Evolutionary conservation across 2,329 filamentous ascomycete genomes (phyloP).

Genomic region (Pseudocercospora vitis): DNA sequence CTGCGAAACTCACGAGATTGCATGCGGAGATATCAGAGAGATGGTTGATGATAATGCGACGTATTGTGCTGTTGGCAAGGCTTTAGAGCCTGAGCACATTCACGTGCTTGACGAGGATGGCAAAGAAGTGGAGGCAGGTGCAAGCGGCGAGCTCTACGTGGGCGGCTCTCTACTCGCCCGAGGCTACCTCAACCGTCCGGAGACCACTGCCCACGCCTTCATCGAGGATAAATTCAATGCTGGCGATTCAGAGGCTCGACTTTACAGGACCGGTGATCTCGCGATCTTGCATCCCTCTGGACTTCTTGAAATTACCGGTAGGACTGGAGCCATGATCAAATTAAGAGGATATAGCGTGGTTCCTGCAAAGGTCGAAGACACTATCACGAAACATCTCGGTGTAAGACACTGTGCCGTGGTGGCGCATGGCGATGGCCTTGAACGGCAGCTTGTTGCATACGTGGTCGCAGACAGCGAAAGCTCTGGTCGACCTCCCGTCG

Average conservation of each 20-base stretch:
- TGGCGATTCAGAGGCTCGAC: slow-evolving; percentile 58
- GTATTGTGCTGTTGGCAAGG: slow-evolving; percentile 73
- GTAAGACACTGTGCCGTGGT: slow-evolving; percentile 71
- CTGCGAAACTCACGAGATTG: slow-evolving; percentile 78
- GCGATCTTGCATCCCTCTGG: slow-evolving; percentile 67
- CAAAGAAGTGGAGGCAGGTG: slow-evolving; percentile 61
- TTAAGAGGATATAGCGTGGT: slow-evolving; percentile 76
- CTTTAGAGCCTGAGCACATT: slow-evolving; percentile 65
- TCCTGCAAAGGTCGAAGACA: slow-evolving; percentile 72
- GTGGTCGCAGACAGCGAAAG: slow-evolving; percentile 67
- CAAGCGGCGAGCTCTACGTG: slow-evolving; percentile 71
- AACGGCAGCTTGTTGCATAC: slow-evolving; percentile 74
- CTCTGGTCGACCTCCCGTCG: slow-evolving; percentile 58
- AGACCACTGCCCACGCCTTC: slow-evolving; percentile 74
- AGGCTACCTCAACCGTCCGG: slow-evolving; percentile 76
- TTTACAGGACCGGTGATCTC: slow-evolving; percentile 74
- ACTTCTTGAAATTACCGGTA: slow-evolving; percentile 71
- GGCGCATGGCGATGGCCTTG: slow-evolving; percentile 72
- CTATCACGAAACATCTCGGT: slow-evolving; percentile 67
- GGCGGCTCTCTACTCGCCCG: slow-evolving; percentile 72
- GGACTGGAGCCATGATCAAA: slow-evolving; percentile 79
- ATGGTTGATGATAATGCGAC: slow-evolving; percentile 62
- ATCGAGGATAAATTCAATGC: slow-evolving; percentile 63
- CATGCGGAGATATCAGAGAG: slow-evolving; percentile 70
- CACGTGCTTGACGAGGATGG: slow-evolving; percentile 72